Evolutionary conservation across 2,329 filamentous ascomycete genomes (phyloP).

Genomic region (Emmonsiellopsis sp.): DNA sequence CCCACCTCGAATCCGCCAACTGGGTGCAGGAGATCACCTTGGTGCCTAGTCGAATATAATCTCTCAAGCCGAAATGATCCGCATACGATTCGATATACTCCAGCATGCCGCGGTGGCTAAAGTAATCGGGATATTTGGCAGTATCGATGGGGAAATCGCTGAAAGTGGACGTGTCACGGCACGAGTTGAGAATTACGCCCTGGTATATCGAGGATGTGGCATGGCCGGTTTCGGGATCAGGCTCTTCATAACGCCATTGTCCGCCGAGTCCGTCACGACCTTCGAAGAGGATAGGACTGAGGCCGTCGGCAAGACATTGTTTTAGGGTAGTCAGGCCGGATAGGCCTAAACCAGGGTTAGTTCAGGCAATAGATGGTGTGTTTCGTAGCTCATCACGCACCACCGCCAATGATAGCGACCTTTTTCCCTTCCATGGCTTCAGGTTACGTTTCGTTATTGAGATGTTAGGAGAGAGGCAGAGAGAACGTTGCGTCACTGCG

Average conservation of each 20-base stretch:
- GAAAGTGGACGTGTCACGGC: slow-evolving; percentile 29
- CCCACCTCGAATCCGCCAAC: slow-evolving; percentile 20
- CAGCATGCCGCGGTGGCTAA: slow-evolving; percentile 26
- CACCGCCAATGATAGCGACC: slow-evolving; percentile 16
- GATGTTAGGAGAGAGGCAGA: too few relatives aligned
- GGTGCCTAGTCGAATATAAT: slow-evolving; percentile 26
- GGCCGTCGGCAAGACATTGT: slow-evolving; percentile 28
- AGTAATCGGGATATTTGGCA: slow-evolving; percentile 28
- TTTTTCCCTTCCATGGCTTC: not conserved
- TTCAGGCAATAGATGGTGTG: too few relatives aligned
- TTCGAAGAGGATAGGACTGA: slow-evolving; percentile 29
- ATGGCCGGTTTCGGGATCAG: slow-evolving; percentile 16
- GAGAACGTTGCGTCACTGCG: too few relatives aligned
- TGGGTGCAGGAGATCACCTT: slow-evolving; percentile 23
- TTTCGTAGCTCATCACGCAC: slow-evolving; percentile 2
- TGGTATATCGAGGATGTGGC: slow-evolving; percentile 27
- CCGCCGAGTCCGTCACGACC: slow-evolving; percentile 26
- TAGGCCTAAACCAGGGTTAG: slow-evolving; percentile 16
- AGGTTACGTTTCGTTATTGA: not conserved
- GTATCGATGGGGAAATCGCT: slow-evolving; percentile 34
- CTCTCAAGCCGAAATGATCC: slow-evolving; percentile 24
- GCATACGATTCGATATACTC: slow-evolving; percentile 30
- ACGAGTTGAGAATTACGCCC: slow-evolving; percentile 29
- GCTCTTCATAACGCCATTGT: slow-evolving; percentile 30
- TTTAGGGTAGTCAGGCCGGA: slow-evolving; percentile 29